Evolutionary conservation across 2,329 filamentous ascomycete genomes (phyloP).

Genomic region (Coniochaeta hoffmannii): DNA sequence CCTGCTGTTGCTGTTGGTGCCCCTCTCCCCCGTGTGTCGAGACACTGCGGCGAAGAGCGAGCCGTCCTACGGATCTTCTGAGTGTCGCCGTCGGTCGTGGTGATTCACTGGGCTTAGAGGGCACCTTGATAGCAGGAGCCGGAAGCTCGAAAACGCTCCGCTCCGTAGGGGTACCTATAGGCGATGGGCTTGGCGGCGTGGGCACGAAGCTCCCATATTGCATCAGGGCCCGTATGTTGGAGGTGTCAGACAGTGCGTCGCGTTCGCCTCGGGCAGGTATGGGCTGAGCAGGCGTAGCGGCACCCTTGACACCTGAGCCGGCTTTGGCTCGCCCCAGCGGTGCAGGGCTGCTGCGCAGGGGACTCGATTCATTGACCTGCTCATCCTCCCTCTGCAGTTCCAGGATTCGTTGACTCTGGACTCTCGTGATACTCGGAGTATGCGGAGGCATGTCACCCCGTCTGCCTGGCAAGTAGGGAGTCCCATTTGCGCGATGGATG

Average conservation of each 20-base stretch:
- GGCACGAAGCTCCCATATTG: slow-evolving; percentile 48
- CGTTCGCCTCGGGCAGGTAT: slow-evolving; percentile 25
- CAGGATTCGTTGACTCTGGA: slow-evolving; percentile 4
- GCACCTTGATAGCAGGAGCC: slow-evolving; percentile 40
- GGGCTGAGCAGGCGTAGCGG: slow-evolving; percentile 11
- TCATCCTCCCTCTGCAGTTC: neutral
- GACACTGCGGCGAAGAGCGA: slow-evolving; percentile 26
- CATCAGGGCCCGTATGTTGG: slow-evolving; percentile 23
- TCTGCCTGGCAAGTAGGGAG: slow-evolving; percentile 33
- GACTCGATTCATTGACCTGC: neutral
- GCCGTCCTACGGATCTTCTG: slow-evolving; percentile 15
- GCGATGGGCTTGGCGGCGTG: slow-evolving; percentile 26
- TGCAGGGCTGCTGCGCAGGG: slow-evolving; percentile 9
- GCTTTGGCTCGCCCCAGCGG: slow-evolving; percentile 5
- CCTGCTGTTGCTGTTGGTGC: no score
- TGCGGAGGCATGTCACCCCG: slow-evolving; percentile 24
- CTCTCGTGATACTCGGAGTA: slow-evolving; percentile 12
- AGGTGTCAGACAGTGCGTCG: slow-evolving; percentile 30
- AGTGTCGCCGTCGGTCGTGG: slow-evolving; percentile 7
- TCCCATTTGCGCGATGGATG: slow-evolving; percentile 52
- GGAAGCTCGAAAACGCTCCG: slow-evolving; percentile 43
- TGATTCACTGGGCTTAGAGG: slow-evolving; percentile 21
- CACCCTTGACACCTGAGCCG: neutral
- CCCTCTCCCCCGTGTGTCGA: slow-evolving; percentile 18
- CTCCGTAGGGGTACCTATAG: slow-evolving; percentile 14